Evolutionary conservation across 2,329 filamentous ascomycete genomes (phyloP).

Genomic region (Fusarium dimerum): DNA sequence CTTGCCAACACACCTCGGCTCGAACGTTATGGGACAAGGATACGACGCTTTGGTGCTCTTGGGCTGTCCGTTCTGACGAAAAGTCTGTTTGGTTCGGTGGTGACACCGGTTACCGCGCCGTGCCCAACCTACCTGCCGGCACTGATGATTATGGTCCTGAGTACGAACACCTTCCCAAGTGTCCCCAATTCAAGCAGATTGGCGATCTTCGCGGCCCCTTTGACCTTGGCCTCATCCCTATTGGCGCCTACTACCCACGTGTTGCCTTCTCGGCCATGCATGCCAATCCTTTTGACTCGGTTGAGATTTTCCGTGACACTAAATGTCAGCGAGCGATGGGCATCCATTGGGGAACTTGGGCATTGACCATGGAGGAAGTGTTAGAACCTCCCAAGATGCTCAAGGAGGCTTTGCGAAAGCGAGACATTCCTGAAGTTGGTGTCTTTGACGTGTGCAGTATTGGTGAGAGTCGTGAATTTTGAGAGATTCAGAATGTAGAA

Average conservation of each 20-base stretch:
- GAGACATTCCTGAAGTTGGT: slow-evolving; percentile 68
- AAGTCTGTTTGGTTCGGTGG: slow-evolving; percentile 86
- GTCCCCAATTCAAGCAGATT: slow-evolving; percentile 84
- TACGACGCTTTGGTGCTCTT: slow-evolving; percentile 84
- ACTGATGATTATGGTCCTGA: slow-evolving; percentile 71
- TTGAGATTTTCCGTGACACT: slow-evolving; percentile 87
- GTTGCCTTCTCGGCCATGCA: slow-evolving; percentile 78
- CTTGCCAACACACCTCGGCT: slow-evolving; percentile 80
- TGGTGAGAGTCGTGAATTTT: slow-evolving; percentile 80
- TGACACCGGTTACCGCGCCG: slow-evolving; percentile 86
- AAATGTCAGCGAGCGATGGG: slow-evolving; percentile 75
- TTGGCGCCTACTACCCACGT: slow-evolving; percentile 82
- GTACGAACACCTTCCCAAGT: slow-evolving; percentile 67
- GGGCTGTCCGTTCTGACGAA: slow-evolving; percentile 72
- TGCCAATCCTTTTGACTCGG: slow-evolving; percentile 81
- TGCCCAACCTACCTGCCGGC: slow-evolving; percentile 62
- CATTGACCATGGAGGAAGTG: slow-evolving; percentile 81
- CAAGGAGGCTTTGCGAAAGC: slow-evolving; percentile 68
- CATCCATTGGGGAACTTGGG: slow-evolving; percentile 94
- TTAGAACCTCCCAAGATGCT: slow-evolving; percentile 77
- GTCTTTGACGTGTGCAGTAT: slow-evolving; percentile 83
- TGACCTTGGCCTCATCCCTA: slow-evolving; percentile 88
- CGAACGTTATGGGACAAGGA: slow-evolving; percentile 69
- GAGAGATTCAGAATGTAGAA: slow-evolving; percentile 16
- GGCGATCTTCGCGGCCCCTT: slow-evolving; percentile 81